Base-by-base conservation (phyloP, 2,329 filamentous ascomycete species). In the Alternaria viburni region DNA sequence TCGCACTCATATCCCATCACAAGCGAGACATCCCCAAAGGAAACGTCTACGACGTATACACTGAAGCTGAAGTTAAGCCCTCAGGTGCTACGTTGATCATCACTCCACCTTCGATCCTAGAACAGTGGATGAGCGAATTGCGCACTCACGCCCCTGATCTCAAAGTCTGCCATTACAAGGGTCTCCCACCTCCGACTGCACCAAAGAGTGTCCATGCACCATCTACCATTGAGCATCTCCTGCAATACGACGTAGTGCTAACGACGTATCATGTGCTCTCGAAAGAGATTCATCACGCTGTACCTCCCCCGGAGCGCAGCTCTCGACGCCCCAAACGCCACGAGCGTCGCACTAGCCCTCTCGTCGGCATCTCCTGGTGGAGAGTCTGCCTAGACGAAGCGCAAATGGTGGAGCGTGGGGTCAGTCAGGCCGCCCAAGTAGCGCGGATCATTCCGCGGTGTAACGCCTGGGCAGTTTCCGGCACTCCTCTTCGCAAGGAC, bases 391-490 rank as follows among this genome's bases (percentile, higher is more conserved):
- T 90, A 25, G 88, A 90, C 69, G 88, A 93, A 90, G 82, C 95
- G 0, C 96, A 99, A 74, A 97, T 97, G 91, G 89, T 98, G 45
- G 95, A 98, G 76, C 95, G 88, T 68, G 93, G 93, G 32, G 89
- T 96, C 5, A 94, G 89, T 71, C 90, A 93, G 69, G 92, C 95
- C 26, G 94, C 96, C 1, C 88, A 86, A 50, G 89, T 97, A 13
- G 93, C 93, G 36, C 88, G 89, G 44, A 83, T 91, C 25, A 90
- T 99, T 64, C 93, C 95, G 47, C 87, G 96, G 26, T 81, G 92
- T 67, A 94, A 97, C 80, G 90, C 93, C 3, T 98, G 96, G 96
- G 93, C 91, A 13, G 89, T 99, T 44, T 95, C 93, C 0, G 96
- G 93, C 45, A 99, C 96, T 1, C 96, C 96, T 0, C 86, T 98